Conservation (phyloP, 2,329 filamentous ascomycete species). For the Trichoderma citrinoviride region DNA sequence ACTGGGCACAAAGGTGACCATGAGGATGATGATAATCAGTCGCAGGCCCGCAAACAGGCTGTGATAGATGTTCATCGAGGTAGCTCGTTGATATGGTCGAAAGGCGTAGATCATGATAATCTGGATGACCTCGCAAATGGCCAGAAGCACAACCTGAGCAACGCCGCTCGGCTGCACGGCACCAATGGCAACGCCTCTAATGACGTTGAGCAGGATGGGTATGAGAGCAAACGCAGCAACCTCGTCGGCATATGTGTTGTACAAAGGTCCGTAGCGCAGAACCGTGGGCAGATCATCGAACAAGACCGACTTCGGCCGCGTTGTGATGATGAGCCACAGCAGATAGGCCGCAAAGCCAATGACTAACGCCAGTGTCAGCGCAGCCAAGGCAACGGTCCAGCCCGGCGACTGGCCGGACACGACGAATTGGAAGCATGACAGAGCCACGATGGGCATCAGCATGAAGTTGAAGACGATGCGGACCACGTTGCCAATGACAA, state of each 20-base stretch:
- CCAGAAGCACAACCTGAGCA: slow-evolving; percentile 85
- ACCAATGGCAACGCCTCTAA: slow-evolving; percentile 86
- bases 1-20: slow-evolving; percentile 80
- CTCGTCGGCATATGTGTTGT: slow-evolving; percentile 96
- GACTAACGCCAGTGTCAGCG: slow-evolving; percentile 69
- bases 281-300: slow-evolving; percentile 93
- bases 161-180: slow-evolving; percentile 91
- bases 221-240: slow-evolving; percentile 87
- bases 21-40: slow-evolving; percentile 71
- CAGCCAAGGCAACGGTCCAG: slow-evolving; percentile 71
- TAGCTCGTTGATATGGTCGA: slow-evolving; percentile 82
- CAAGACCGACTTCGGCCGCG: slow-evolving; percentile 77
- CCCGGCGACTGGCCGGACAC: slow-evolving; percentile 65
- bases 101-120: slow-evolving; percentile 86
- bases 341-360: slow-evolving; percentile 75
- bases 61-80: slow-evolving; percentile 97
- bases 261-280: slow-evolving; percentile 85
- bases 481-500: slow-evolving; percentile 74
- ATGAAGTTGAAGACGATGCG: slow-evolving; percentile 92
- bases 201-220: slow-evolving; percentile 77
- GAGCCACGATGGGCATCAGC: slow-evolving; percentile 76
- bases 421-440: slow-evolving; percentile 90
- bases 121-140: slow-evolving; percentile 90
- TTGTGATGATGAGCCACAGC: slow-evolving; percentile 74
- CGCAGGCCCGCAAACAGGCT: slow-evolving; percentile 77